Base-by-base conservation (phyloP, 1,284 basidiomycete genomes). In the Coniferiporia weirii region DNA sequence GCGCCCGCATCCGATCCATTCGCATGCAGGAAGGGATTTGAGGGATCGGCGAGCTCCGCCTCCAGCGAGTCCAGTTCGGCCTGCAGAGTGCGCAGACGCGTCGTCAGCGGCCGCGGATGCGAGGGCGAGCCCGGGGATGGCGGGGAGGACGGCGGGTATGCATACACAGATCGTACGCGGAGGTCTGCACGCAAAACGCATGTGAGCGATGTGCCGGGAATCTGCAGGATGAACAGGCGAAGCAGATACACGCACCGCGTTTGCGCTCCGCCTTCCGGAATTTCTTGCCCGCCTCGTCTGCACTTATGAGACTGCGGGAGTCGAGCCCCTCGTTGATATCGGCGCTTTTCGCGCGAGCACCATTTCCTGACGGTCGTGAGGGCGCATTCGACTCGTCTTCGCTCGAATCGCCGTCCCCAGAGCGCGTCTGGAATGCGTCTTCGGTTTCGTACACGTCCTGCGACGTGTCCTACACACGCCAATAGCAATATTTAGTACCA, bases 401-500 rank as follows among this genome's bases (percentile, higher is more conserved):
- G 65, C 79, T 83, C 1, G 81, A 82, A 61, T 87, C 84, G 22
- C 72, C 80, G 69, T 81, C 82, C 59, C 75, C 75, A 43, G 74
- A 71, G 56, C 79, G 75, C 13, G 81, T 68, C 9, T 79, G 80
- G 63, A 85, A 79, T 22, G 83, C 76, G 65, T 96, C 93, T 52
- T 91, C 86, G 0, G 94, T 96, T 72, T 97, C 94, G 69, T 96
- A 97, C 43, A 96, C 83, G 70, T 97, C 94, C 46, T 84, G 91
- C 1, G 91, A 92, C 7, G 91, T 91, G 70, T 95, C 93, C 92
- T 95, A 60, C 5, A 48, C 13, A 15, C 12, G 19, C 34, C 48
- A 48, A 19, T 20, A 4, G 40, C n/a, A 4, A 45, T 17, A 50
- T 22, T 19, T 19, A 60, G 53, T 17, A 54, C 52, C 9, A 38